Conservation (phyloP, 2,329 filamentous ascomycete genomes). For the Dothiorella sarmentorum region DNA sequence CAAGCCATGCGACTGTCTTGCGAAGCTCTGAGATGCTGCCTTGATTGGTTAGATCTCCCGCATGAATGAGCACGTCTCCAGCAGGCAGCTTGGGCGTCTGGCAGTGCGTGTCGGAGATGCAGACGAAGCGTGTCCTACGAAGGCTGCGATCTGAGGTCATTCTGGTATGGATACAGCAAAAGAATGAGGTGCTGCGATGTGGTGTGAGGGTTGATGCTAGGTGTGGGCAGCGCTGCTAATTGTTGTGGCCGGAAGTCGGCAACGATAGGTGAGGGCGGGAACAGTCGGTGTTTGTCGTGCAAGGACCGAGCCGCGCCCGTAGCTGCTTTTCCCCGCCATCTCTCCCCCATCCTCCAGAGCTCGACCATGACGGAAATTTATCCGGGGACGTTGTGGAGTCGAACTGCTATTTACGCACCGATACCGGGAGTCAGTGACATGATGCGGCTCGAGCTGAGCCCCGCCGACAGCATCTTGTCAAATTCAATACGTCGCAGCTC, state of each 20-base stretch:
- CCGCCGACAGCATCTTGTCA: not conserved
- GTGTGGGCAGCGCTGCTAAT: not conserved
- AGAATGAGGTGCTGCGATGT: not conserved
- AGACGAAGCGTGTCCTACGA: slow-evolving; percentile 63
- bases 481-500: not conserved
- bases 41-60: slow-evolving; percentile 73
- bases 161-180: not conserved
- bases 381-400: slow-evolving; percentile 4
- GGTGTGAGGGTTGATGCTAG: not conserved
- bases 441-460: not conserved
- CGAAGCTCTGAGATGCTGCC: slow-evolving; percentile 58
- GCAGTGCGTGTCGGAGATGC: slow-evolving; percentile 75
- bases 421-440: not conserved
- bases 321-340: slow-evolving; percentile 3
- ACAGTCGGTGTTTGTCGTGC: not conserved
- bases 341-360: slow-evolving; percentile 1
- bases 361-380: slow-evolving; percentile 5
- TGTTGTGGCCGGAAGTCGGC: too few relatives aligned
- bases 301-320: slow-evolving; percentile 1
- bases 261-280: not conserved
- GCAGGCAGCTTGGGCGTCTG: slow-evolving; percentile 60
- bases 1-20: slow-evolving; percentile 64
- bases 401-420: not conserved
- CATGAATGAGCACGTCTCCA: slow-evolving; percentile 72
- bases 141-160: slow-evolving; percentile 11